These are phyloP conservation scores for Phytophthora ohioensis DNA, from an alignment of 352 stramenopile genomes.

Conservation along the genomic window DNA sequence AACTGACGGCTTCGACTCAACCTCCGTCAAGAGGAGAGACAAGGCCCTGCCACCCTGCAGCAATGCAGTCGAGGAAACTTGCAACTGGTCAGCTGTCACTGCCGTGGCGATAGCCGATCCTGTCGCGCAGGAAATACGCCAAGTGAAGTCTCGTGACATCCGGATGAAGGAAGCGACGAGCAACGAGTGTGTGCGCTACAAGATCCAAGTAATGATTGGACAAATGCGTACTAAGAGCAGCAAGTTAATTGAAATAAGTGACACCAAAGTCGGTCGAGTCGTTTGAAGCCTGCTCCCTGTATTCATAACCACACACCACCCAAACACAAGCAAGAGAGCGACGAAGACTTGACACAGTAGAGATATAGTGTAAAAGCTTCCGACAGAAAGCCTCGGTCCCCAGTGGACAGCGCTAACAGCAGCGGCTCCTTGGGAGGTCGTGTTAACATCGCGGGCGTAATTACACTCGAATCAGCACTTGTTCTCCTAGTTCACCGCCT, in stretches of 20 bases:
- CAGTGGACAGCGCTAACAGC: slow-evolving; percentile 31
- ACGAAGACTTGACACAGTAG: slow-evolving; percentile 10
- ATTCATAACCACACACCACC: not conserved
- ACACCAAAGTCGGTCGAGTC: slow-evolving; percentile 6
- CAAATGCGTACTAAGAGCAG: slow-evolving; percentile 21
- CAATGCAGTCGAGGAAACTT: not conserved
- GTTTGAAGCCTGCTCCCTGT: slow-evolving; percentile 4
- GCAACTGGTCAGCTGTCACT: not conserved
- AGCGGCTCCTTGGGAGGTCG: slow-evolving; percentile 25
- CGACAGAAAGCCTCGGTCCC: slow-evolving; percentile 46
- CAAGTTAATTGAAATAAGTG: slow-evolving; percentile 28
- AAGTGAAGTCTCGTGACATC: slow-evolving; percentile 16
- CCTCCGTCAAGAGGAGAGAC: not conserved
- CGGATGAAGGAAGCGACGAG: slow-evolving; percentile 35
- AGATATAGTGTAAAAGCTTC: slow-evolving; percentile 49
- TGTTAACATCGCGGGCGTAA: slow-evolving; percentile 38
- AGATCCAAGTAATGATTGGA: slow-evolving; percentile 21
- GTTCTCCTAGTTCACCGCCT: slow-evolving; percentile 35
- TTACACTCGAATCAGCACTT: slow-evolving; percentile 35
- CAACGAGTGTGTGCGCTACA: slow-evolving; percentile 7
- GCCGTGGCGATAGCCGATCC: slow-evolving; percentile 4
- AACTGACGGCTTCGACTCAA: not conserved
- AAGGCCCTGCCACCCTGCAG: not conserved
- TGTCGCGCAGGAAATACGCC: slow-evolving; percentile 23
- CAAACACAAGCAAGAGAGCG: not conserved